These are phyloP conservation scores for Pythium volutum DNA, from an alignment of 352 stramenopile genomes.

Conservation along the genomic window DNA sequence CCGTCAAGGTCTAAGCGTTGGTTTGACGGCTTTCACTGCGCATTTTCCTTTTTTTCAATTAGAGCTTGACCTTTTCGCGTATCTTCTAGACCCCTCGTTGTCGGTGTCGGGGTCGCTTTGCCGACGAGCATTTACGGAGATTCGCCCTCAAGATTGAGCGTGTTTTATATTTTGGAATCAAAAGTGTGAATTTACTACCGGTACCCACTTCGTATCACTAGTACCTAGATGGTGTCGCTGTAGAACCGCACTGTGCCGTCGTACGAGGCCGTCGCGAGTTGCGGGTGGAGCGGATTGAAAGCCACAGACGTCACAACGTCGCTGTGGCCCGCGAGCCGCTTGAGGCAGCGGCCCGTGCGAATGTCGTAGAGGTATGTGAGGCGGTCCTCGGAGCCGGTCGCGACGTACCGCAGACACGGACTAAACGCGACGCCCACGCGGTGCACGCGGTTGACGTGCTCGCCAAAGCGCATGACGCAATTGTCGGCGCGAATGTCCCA, in stretches of 20 bases:
- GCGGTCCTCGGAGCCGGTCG: slow-evolving; percentile 84
- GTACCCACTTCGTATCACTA: too few species aligned
- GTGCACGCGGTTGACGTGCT: slow-evolving; percentile 86
- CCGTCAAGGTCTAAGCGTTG: slow-evolving; percentile 46
- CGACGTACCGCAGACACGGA: slow-evolving; percentile 89
- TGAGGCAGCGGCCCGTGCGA: slow-evolving; percentile 56
- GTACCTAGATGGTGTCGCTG: slow-evolving; percentile 3
- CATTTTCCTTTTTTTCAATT: too few species aligned
- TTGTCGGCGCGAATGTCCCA: slow-evolving; percentile 88
- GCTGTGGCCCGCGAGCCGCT: slow-evolving; percentile 59
- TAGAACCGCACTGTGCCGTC: slow-evolving; percentile 58
- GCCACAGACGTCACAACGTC: slow-evolving; percentile 78
- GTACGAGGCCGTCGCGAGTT: slow-evolving; percentile 81
- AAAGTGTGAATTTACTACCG: slow-evolving; percentile 30
- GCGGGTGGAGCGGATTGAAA: slow-evolving; percentile 75
- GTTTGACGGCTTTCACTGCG: too few species aligned
- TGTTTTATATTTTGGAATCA: slow-evolving; percentile 44
- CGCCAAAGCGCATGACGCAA: slow-evolving; percentile 78
- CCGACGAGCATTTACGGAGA: slow-evolving; percentile 2
- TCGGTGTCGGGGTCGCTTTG: too few species aligned
- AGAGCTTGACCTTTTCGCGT: too few species aligned
- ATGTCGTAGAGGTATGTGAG: slow-evolving; percentile 85
- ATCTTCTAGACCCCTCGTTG: too few species aligned
- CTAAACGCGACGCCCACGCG: slow-evolving; percentile 70
- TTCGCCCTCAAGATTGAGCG: slow-evolving; percentile 32